phyloP scores from a whole-genome alignment of 495 filamentous ascomycete species.

The Aspergillus egyptiacus region DNA sequence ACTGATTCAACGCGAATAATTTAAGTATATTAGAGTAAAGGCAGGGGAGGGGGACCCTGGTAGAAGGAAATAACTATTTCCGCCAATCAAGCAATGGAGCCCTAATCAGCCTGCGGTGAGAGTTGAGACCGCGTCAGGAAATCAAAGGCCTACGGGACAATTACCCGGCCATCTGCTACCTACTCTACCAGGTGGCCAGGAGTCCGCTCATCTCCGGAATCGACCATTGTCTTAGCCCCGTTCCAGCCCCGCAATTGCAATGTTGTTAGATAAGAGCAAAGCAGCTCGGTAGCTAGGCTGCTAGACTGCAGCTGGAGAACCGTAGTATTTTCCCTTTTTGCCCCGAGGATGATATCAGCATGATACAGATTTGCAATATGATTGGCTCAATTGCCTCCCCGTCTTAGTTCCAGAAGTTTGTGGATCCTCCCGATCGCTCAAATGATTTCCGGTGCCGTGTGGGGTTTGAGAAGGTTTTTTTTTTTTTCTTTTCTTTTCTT shows the following conservation, averaged over 20 bases:
- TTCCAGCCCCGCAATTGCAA: too few species aligned
- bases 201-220: too few species aligned
- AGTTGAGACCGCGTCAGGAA: not conserved
- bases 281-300: too few species aligned
- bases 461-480: conserved; percentile 6
- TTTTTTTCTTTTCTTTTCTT: not conserved
- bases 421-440: conserved; percentile 34
- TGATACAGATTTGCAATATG: conserved; percentile 16
- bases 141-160: too few species aligned
- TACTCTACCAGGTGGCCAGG: too few species aligned
- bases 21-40: not conserved
- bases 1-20: not conserved
- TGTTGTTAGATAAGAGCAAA: too few species aligned
- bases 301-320: conserved; percentile 1
- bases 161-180: too few species aligned
- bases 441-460: conserved; percentile 34
- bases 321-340: conserved; percentile 5
- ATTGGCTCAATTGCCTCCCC: conserved; percentile 21
- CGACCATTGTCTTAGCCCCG: too few species aligned
- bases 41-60: not conserved
- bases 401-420: conserved; percentile 39
- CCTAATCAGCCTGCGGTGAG: too few species aligned
- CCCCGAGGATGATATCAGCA: conserved; percentile 33
- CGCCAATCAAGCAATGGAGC: conserved; percentile 2
- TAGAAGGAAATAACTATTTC: conserved; percentile 4